Base-by-base conservation (phyloP, 2,329 filamentous ascomycete genomes). In the Dactylellina parvicollis region DNA sequence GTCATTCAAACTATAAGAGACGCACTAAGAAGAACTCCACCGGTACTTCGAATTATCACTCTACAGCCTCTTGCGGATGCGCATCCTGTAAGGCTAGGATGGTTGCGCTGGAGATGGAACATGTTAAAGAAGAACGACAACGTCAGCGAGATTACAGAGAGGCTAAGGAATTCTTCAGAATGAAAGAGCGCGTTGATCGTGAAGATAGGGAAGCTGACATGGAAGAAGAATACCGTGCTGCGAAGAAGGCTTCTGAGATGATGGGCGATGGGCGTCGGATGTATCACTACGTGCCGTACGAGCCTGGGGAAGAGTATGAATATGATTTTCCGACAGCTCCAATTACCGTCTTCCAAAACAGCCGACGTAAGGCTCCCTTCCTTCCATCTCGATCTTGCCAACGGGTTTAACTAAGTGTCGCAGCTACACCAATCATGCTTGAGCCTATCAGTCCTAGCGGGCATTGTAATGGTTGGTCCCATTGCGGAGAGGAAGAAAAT, bases 21-120 rank as follows among this genome's bases (percentile, higher is more conserved):
- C 46, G 61, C 14, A 32, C 47, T 9, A 36, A 18, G 20, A 54
- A 50, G n/a, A 54, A 52, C 9, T 44, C 60, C 10, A n/a, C 49
- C 9, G 56, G 59, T 34, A 16, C 30, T 32, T 65, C 69, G 1
- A 65, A 44, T 18, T 65, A 65, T 24, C 59, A 72, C 26, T 65
- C 59, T 46, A 47, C 55, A 14, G 16, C 40, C 3, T 20, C 24
- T 34, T 73, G 69, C 18, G 46, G 66, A 26, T 73, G 69, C 47
- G 10, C 54, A 7, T 54, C 60, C 38, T 73, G 69, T 73, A 65
- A 66, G 60, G 60, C 69, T 24, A 65, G 69, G 60, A 46, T 36
- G 24, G 50, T 61, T 36, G 69, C 60, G 12, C 40, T 60, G 1
- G 69, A 73, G 40, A 66, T 73, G 60, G 69, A 73, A 10, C 60